Base-by-base conservation (phyloP, 2,329 filamentous ascomycete genomes). In the Dothideomycetes sp. region DNA sequence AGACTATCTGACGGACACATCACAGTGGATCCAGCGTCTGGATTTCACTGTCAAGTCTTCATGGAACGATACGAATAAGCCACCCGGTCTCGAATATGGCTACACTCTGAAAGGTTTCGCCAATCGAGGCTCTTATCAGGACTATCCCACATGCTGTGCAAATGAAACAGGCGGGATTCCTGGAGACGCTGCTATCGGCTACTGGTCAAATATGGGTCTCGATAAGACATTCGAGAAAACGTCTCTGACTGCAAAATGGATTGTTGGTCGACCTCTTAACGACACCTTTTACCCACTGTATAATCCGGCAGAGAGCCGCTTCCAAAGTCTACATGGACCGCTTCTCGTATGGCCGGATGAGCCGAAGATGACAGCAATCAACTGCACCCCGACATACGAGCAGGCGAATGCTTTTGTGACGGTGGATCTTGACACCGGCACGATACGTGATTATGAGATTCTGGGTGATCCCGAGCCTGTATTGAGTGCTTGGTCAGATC, bases 191-290 rank as follows among this genome's bases (percentile, higher is more conserved):
- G 5, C 16, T 10, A 22, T 36, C 15, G 33, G 33, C 3, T 36
- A 36, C 15, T 36, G 33, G 33, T 36, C 33, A 5, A 36, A 36
- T 10, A n/a, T n/a, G n/a, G n/a, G n/a, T n/a, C n/a, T n/a, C n/a
- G n/a, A n/a, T n/a, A n/a, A n/a, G n/a, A n/a, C n/a, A n/a, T 20
- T 22, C 4, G 13, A 36, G 4, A n/a, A 15, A 27, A 12, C 24
- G 11, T 16, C 13, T 4, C 6, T 36, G 12, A 36, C 33, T n/a
- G 13, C 23, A 10, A 36, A 23, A 3, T 36, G 33, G 33, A 29
- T 36, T 8, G 5, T 24, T 28, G 33, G 33, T 10, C 8, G 4
- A 10, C 17, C 33, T 12, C 2, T 35, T 4, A 15, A 18, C 6
- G 33, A 23, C 5, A n/a, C n/a, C n/a, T 16, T 12, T 7, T 35